These are phyloP conservation scores for Claviceps sp. DNA, from an alignment of 2,329 filamentous ascomycete species.

Conservation along the genomic window DNA sequence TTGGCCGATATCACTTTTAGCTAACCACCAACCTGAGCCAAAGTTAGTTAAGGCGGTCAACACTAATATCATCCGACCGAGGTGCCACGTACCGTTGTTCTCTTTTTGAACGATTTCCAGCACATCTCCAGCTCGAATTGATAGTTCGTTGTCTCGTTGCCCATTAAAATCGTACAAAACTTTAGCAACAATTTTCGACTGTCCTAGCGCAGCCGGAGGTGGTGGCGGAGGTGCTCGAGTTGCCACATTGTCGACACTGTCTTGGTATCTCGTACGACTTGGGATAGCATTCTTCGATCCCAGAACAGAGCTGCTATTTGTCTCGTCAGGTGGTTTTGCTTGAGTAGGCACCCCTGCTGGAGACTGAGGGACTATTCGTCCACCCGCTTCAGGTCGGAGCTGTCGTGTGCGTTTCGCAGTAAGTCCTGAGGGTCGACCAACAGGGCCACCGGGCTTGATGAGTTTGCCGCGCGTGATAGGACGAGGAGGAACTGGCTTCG, in stretches of 20 bases:
- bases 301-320: constrained; percentile 2
- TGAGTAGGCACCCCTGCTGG: constrained; percentile 15
- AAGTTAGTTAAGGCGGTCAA: constrained; percentile 11
- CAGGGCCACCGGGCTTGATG: constrained; percentile 78
- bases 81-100: constrained; percentile 60
- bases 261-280: constrained; percentile 42
- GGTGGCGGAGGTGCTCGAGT: constrained; percentile 48
- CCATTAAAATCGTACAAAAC: constrained; percentile 87
- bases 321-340: background rate
- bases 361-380: constrained; percentile 20
- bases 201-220: constrained; percentile 46
- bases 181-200: constrained; percentile 67
- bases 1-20: constrained; percentile 57
- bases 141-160: constrained; percentile 73
- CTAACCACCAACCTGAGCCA: constrained; percentile 85
- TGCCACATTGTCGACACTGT: constrained; percentile 35
- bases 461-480: constrained; percentile 91
- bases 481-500: constrained; percentile 72
- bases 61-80: background rate
- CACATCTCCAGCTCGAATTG: constrained; percentile 65
- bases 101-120: constrained; percentile 91
- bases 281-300: constrained; percentile 21
- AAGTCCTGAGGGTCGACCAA: constrained; percentile 63
- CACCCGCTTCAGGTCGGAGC: constrained; percentile 26
- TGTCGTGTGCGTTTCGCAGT: constrained; percentile 34